phyloP scores from a whole-genome alignment of 129 eudicot genomes.

The Pseudognaphalium luteoalbum region DNA sequence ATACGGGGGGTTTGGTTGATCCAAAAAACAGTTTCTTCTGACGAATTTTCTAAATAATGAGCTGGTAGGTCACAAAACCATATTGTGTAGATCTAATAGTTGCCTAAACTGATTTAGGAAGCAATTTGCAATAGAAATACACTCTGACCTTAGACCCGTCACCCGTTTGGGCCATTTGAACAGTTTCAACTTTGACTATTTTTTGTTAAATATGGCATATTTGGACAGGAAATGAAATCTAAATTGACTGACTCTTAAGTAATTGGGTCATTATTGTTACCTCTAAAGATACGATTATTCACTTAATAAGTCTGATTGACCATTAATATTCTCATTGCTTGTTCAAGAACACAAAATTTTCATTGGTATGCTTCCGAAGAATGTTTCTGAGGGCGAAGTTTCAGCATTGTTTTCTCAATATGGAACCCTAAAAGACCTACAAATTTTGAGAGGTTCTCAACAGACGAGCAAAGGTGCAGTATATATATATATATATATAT shows the following conservation, averaged over 20 bases:
- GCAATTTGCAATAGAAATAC: not conserved
- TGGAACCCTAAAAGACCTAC: constrained; percentile 84
- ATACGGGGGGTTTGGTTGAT: not conserved
- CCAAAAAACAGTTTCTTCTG: not conserved
- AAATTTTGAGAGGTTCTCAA: constrained; percentile 88
- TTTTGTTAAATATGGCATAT: not conserved
- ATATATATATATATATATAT: too few relatives aligned
- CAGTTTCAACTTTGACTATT: not conserved
- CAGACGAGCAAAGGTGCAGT: constrained; percentile 90
- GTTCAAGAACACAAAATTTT: constrained; percentile 85
- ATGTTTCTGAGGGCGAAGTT: constrained; percentile 82
- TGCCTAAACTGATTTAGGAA: not conserved
- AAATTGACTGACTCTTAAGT: not conserved
- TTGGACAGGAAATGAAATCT: not conserved
- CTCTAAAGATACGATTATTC: not conserved
- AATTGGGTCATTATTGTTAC: not conserved
- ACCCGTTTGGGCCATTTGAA: not conserved
- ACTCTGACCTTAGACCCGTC: not conserved
- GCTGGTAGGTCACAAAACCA: not conserved
- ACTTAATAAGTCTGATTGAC: constrained; percentile 25
- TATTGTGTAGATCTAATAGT: not conserved
- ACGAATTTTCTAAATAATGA: not conserved
- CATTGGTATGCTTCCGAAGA: constrained; percentile 98
- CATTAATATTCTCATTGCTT: constrained; percentile 14
- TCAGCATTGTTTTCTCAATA: constrained; percentile 76